Base-by-base conservation (phyloP, 352 stramenopile genomes). In the Hyaloperonospora brassicae region DNA sequence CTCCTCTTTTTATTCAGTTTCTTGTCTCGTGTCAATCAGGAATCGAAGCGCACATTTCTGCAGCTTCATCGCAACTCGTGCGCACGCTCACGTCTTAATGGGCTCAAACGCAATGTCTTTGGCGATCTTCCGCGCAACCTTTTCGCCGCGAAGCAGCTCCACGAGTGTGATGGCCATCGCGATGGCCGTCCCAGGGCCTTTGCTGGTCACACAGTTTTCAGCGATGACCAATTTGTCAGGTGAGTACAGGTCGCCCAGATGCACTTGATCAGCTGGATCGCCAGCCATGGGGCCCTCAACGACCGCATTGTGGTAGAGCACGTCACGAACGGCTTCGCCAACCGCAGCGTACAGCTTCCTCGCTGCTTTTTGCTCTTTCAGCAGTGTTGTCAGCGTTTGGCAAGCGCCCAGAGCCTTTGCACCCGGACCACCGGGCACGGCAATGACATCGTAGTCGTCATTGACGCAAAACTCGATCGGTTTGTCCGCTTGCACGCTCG, bases 191-290 rank as follows among this genome's bases (percentile, higher is more conserved):
- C 50, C 79, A 14, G 77, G 77, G 8, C 75, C 73, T 57, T 84
- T 64, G 25, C 71, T 86, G 14, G 79, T 90, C 13, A 90, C 64
- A 55, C 77, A 87, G 31, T 86, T 85, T 36, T 64, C 73, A 0
- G 66, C 52, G 17, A 87, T 70, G 27, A 87, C 77, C 25, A 89
- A 65, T 22, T 59, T 52, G 14, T 85, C 65, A 13, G 76, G 47
- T 12, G 61, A 69, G 59, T 82, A 89, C 21, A 83, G 47, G 24
- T 74, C 73, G 4, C 69, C 74, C 14, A 86, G 43, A 38, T 62
- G 13, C 13, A 58, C 30, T 40, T 71, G 72, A 34, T 71, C 59
- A 13, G 43, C 51, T 7, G 76, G 74, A 55, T 70, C 50, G 25
- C 61, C 66, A 45, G 79, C 77, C 70, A 82, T 68, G 9, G 62